These are phyloP conservation scores for Eucalyptus caleyi DNA, from an alignment of 345 rosid genomes.

Conservation along the genomic window DNA sequence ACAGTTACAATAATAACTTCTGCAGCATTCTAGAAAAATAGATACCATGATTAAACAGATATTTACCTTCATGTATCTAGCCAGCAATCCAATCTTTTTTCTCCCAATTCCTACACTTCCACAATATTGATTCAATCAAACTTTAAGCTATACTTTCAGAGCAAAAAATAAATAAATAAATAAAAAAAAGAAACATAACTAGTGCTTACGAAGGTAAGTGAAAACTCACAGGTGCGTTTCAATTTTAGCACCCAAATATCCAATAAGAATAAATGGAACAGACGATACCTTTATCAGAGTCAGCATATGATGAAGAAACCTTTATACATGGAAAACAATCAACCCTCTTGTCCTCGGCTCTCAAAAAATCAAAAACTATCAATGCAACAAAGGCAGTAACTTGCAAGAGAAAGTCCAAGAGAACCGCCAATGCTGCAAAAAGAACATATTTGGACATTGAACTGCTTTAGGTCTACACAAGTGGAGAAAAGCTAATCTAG, in stretches of 20 bases:
- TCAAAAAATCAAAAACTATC: slow-evolving; percentile 77
- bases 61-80: slow-evolving; percentile 88
- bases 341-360: slow-evolving; percentile 63
- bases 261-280: neutral
- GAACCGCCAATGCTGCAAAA: slow-evolving; percentile 84
- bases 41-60: neutral
- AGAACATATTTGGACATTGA: slow-evolving; percentile 2
- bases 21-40: neutral
- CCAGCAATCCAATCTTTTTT: slow-evolving; percentile 63
- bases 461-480: neutral
- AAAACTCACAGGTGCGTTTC: neutral
- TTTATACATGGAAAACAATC: slow-evolving; percentile 92
- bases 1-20: neutral
- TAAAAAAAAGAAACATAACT: neutral
- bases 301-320: slow-evolving; percentile 31
- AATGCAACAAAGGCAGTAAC: slow-evolving; percentile 96
- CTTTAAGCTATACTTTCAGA: neutral
- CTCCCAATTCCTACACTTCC: slow-evolving; percentile 43
- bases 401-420: slow-evolving; percentile 93
- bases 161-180: neutral
- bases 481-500: neutral
- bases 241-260: neutral
- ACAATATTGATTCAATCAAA: slow-evolving; percentile 9
- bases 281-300: slow-evolving; percentile 53
- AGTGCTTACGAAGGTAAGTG: neutral